phyloP scores from a whole-genome alignment of 371 early-diverging fungal species.

The Mucor circinelloides region DNA sequence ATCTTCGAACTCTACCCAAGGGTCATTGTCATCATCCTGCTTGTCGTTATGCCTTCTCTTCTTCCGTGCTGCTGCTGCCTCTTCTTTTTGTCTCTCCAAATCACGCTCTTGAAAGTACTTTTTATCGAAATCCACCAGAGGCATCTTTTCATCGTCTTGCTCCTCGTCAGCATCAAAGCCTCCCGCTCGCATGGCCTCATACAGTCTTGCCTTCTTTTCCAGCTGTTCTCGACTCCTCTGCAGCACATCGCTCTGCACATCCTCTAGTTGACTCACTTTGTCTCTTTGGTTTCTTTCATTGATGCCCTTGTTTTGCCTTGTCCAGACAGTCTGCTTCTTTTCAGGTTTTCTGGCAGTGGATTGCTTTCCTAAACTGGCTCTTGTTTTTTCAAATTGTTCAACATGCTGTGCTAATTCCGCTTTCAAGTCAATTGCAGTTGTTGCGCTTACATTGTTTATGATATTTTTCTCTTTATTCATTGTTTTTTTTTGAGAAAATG shows the following conservation, averaged over 20 bases:
- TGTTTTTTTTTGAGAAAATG: not conserved
- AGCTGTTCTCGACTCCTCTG: constrained; percentile 59
- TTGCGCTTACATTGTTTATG: constrained; percentile 33
- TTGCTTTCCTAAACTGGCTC: constrained; percentile 35
- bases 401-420: constrained; percentile 44
- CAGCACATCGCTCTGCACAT: constrained; percentile 36
- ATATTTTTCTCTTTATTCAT: constrained; percentile 8
- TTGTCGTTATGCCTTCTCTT: not conserved
- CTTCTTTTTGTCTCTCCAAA: constrained; percentile 11
- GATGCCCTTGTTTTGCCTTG: constrained; percentile 64
- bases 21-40: constrained; percentile 57
- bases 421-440: constrained; percentile 43
- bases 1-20: constrained; percentile 81
- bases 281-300: constrained; percentile 38
- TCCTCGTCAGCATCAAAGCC: constrained; percentile 25
- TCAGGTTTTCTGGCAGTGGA: constrained; percentile 26
- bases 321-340: constrained; percentile 62
- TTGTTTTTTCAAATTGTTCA: constrained; percentile 38
- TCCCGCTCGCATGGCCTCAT: constrained; percentile 55
- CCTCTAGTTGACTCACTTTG: constrained; percentile 26
- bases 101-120: constrained; percentile 41
- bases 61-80: constrained; percentile 6
- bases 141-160: constrained; percentile 36
- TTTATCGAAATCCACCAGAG: constrained; percentile 54
- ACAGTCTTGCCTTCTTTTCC: constrained; percentile 68